phyloP scores from a whole-genome alignment of 192 early-diverging fungal species.

The Gamsiella multidivaricata region DNA sequence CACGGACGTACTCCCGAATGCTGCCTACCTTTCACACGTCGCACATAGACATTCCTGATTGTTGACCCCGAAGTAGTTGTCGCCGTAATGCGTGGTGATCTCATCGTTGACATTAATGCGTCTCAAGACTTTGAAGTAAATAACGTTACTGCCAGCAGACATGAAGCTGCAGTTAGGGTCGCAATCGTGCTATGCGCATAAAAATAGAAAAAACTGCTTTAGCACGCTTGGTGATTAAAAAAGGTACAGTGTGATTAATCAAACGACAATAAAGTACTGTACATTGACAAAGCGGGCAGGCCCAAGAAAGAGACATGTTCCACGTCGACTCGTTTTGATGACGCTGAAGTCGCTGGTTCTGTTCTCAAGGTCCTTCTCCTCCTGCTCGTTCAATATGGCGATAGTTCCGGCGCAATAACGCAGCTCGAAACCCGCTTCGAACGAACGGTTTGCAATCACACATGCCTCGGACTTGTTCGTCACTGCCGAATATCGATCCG shows the following conservation, averaged over 20 bases:
- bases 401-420: constrained; percentile 63
- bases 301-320: constrained; percentile 67
- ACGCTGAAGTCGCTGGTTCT: constrained; percentile 63
- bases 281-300: constrained; percentile 74
- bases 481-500: constrained; percentile 58
- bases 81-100: constrained; percentile 68
- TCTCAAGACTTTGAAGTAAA: constrained; percentile 66
- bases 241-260: too few species aligned
- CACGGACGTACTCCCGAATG: too few species aligned
- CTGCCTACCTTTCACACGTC: constrained; percentile 63
- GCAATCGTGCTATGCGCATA: constrained; percentile 66
- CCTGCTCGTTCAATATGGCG: constrained; percentile 57
- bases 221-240: too few species aligned
- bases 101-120: constrained; percentile 67
- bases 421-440: constrained; percentile 60
- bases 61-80: constrained; percentile 69
- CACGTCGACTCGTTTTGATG: constrained; percentile 54
- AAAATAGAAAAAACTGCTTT: constrained; percentile 17
- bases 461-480: constrained; percentile 65
- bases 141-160: constrained; percentile 55
- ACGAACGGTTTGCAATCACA: constrained; percentile 61
- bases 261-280: constrained; percentile 13
- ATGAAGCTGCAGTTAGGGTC: constrained; percentile 66
- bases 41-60: constrained; percentile 71
- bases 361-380: constrained; percentile 63